phyloP scores from a whole-genome alignment of 2,329 filamentous ascomycete species.

The Metarhizium anisopliae region DNA sequence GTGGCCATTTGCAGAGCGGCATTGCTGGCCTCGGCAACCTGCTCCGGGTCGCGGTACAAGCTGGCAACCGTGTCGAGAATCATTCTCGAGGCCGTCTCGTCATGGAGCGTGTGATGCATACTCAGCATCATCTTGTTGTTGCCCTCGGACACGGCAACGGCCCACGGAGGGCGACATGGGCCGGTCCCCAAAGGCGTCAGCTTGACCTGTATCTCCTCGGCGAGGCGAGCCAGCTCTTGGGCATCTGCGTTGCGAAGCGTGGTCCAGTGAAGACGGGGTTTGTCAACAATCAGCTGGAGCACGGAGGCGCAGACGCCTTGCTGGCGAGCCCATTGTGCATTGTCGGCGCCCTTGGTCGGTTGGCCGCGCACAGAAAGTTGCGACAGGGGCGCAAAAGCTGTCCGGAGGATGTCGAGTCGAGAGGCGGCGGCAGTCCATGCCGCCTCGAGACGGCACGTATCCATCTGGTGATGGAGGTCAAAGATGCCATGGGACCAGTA shows the following conservation, averaged over 20 bases:
- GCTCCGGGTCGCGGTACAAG: constrained; percentile 2
- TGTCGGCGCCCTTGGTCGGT: neutral
- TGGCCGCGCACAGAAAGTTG: constrained; percentile 7
- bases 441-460: constrained; percentile 17
- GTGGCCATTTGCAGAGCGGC: constrained; percentile 6
- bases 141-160: constrained; percentile 22
- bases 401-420: constrained; percentile 25
- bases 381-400: constrained; percentile 22
- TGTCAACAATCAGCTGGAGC: constrained; percentile 10
- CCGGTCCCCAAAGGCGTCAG: constrained; percentile 5
- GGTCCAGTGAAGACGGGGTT: constrained; percentile 8
- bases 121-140: constrained; percentile 24
- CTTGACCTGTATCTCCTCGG: constrained; percentile 6
- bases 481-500: constrained; percentile 32
- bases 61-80: constrained; percentile 32
- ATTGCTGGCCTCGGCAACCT: neutral
- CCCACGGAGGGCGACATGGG: constrained; percentile 21
- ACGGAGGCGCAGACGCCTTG: constrained; percentile 11
- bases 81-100: constrained; percentile 47
- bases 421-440: constrained; percentile 20
- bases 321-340: constrained; percentile 8
- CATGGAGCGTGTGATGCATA: constrained; percentile 54
- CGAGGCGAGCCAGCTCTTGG: constrained; percentile 1
- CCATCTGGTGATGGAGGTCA: constrained; percentile 17
- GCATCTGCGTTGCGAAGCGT: constrained; percentile 2